phyloP scores from a whole-genome alignment of 2,329 filamentous ascomycete species.

The Periconia sp. region DNA sequence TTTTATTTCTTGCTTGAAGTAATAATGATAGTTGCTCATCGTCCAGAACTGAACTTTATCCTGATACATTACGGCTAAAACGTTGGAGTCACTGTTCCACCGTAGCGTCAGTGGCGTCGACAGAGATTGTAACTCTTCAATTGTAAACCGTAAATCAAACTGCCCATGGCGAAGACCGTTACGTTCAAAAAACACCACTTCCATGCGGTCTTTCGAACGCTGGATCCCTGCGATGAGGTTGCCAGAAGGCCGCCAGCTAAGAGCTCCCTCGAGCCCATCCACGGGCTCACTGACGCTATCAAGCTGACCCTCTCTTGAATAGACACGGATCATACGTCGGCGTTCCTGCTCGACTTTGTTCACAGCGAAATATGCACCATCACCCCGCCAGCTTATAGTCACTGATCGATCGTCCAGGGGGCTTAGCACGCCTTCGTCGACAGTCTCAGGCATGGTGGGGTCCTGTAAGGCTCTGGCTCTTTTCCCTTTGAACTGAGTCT shows the following conservation, averaged over 20 bases:
- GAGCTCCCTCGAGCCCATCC: constrained; percentile 79
- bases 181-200: constrained; percentile 93
- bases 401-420: constrained; percentile 69
- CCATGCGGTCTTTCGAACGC: constrained; percentile 65
- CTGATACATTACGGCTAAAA: constrained; percentile 76
- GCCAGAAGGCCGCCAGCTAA: constrained; percentile 90
- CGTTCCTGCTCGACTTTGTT: constrained; percentile 71
- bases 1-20: constrained; percentile 84
- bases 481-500: constrained; percentile 95
- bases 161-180: constrained; percentile 97
- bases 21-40: constrained; percentile 97
- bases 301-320: constrained; percentile 83
- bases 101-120: constrained; percentile 65
- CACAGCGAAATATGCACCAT: constrained; percentile 86
- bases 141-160: constrained; percentile 73
- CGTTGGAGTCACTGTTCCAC: constrained; percentile 93
- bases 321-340: constrained; percentile 84
- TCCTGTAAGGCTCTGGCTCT: constrained; percentile 84
- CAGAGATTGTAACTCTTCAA: constrained; percentile 58
- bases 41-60: constrained; percentile 91
- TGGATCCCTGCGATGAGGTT: constrained; percentile 90
- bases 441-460: constrained; percentile 89
- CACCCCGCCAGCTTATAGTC: constrained; percentile 88
- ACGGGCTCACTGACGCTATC: constrained; percentile 96
- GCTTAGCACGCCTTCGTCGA: constrained; percentile 81